Evolutionary conservation across 2,329 filamentous ascomycete genomes (phyloP).

Genomic region (Alternaria tenuissima): DNA sequence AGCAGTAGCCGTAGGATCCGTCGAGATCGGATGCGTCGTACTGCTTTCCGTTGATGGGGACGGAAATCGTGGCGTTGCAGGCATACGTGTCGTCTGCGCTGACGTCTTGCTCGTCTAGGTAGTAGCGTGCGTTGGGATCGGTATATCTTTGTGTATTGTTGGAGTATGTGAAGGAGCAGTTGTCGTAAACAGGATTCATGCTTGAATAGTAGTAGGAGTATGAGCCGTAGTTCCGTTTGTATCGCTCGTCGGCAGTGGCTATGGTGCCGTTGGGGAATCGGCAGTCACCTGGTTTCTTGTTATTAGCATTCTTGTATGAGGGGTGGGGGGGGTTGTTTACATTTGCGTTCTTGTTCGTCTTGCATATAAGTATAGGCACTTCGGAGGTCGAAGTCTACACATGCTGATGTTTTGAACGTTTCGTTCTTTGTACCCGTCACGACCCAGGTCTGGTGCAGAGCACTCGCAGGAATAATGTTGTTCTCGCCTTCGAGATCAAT

Average conservation of each 20-base stretch:
- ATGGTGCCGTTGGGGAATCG: slow-evolving; percentile 31
- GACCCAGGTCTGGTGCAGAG: slow-evolving; percentile 13
- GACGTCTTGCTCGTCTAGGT: fast-evolving
- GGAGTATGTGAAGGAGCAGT: slow-evolving; percentile 16
- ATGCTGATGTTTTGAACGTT: slow-evolving; percentile 22
- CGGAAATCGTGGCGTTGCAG: slow-evolving; percentile 26
- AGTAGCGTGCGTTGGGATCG: background rate
- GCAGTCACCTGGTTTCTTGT: slow-evolving; percentile 27
- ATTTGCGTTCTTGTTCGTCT: background rate
- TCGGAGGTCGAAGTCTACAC: slow-evolving; percentile 1
- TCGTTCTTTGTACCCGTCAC: slow-evolving; percentile 20
- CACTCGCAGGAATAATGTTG: slow-evolving; percentile 38
- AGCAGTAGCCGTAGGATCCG: slow-evolving; percentile 25
- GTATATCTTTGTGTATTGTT: slow-evolving; percentile 19
- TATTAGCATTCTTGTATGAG: background rate
- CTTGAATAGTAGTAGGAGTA: background rate
- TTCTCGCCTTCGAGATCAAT: slow-evolving; percentile 33
- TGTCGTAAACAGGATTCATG: too few species aligned
- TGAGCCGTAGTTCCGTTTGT: background rate
- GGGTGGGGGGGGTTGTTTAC: background rate
- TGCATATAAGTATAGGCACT: background rate
- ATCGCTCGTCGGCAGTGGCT: background rate
- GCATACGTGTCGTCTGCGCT: background rate
- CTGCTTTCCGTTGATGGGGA: slow-evolving; percentile 19
- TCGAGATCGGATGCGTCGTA: slow-evolving; percentile 27